Conservation (phyloP, 2,329 filamentous ascomycete species). For the Leptographium lundbergii region DNA sequence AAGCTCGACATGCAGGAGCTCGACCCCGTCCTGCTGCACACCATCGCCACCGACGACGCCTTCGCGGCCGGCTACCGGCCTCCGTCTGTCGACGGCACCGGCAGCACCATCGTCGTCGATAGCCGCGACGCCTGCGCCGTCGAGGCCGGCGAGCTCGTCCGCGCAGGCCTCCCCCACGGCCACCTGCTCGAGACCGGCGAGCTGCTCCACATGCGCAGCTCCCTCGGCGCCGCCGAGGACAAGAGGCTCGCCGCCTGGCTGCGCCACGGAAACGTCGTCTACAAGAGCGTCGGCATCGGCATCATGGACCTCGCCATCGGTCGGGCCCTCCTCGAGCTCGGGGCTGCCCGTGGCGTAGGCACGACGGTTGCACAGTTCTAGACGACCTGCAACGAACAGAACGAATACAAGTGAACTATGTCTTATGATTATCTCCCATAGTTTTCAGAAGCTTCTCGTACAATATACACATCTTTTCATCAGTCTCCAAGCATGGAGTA, state of each 20-base stretch:
- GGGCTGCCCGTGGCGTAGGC: conserved; percentile 41
- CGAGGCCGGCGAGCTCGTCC: conserved; percentile 55
- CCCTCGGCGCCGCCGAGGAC: conserved; percentile 20
- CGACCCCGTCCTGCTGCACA: conserved; percentile 44
- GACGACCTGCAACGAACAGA: no score
- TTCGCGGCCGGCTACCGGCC: background rate
- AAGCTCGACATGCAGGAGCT: conserved; percentile 54
- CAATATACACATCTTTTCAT: no score
- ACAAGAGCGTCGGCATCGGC: conserved; percentile 56
- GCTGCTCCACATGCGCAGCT: conserved; percentile 41
- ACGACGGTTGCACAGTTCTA: background rate
- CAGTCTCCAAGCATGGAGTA: no score
- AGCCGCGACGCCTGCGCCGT: conserved; percentile 47
- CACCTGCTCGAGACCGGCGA: conserved; percentile 50
- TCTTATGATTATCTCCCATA: no score
- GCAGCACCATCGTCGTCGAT: conserved; percentile 32
- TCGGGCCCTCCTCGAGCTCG: conserved; percentile 41
- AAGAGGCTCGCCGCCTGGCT: conserved; percentile 30
- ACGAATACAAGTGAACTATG: no score
- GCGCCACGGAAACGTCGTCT: conserved; percentile 51
- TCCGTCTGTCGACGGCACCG: conserved; percentile 1
- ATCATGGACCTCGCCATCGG: conserved; percentile 58
- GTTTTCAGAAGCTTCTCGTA: no score
- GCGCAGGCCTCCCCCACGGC: conserved; percentile 42
- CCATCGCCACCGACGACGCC: background rate